Base-by-base conservation (phyloP, 345 rosid genomes). In the Boechera stricta region DNA sequence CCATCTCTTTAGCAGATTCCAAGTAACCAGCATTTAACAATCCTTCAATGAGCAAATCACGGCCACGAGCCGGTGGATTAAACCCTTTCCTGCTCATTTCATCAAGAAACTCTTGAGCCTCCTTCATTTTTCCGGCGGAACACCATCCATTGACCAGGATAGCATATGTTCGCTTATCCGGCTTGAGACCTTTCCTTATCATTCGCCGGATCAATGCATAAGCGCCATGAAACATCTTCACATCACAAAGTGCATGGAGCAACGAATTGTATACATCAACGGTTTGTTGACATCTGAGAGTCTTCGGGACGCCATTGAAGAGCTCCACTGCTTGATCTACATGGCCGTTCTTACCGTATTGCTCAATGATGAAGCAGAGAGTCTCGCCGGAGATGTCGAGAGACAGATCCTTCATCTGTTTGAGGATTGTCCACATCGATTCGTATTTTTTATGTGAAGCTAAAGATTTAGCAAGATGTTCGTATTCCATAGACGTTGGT, bases 61-160 rank as follows among this genome's bases (percentile, higher is more conserved):
- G 87, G 2, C 97, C 97, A 81, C 97, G 79, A 44, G 88, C 95
- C 0, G 93, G 92, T 26, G 97, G 98, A 67, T 89, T 90, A 75
- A 88, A 89, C 73, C 98, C 99, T 74, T 84, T 90, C 54, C 84
- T 64, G 26, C 97, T 94, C 98, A 94, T 90, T 60, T 92, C 98
- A 66, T 90, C 85, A 49, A 94, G 80, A 80, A 94, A 92, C 52
- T 78, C 91, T 54, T 85, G 88, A 0, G 97, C 98, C 73, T 94
- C 98, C n/a, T 71, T 84, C 84, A 92, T 79, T 75, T 94, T 92
- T 45, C 98, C 98, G 0, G 84, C 79, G 1, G 91, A 88, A 26
- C 98, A 90, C 98, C 97, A 94, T 7, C 88, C 96, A 47, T 88
- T 88, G 10, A 92, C 97, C 68, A 94, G 83, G 21, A 92, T 45